Evolutionary conservation across 2,329 filamentous ascomycete genomes (phyloP).

Genomic region (Botrytis elliptica): DNA sequence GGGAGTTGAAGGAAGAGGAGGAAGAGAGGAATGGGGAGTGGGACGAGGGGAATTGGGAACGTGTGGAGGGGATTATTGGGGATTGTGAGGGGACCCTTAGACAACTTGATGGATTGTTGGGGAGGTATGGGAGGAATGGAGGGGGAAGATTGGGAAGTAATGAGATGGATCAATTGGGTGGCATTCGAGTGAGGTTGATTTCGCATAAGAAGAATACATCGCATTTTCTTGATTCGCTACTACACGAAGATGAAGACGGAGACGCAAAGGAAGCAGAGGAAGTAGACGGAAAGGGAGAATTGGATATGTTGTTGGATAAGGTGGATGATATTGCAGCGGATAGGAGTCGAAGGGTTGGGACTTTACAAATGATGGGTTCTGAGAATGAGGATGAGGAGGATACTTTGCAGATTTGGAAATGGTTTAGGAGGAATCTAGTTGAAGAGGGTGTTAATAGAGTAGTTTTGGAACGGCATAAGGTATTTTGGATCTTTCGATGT

Average conservation of each 20-base stretch:
- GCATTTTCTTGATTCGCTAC: constrained; percentile 57
- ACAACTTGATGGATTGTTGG: constrained; percentile 54
- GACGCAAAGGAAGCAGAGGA: constrained; percentile 27
- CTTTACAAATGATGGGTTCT: constrained; percentile 38
- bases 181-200: constrained; percentile 45
- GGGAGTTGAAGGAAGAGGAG: constrained; percentile 57
- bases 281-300: constrained; percentile 31
- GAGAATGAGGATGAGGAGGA: constrained; percentile 47
- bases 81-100: constrained; percentile 56
- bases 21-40: constrained; percentile 56
- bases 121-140: constrained; percentile 43
- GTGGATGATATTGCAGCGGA: constrained; percentile 56
- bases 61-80: constrained; percentile 52
- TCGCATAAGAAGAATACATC: constrained; percentile 54
- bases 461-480: constrained; percentile 57
- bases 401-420: constrained; percentile 56
- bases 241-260: constrained; percentile 44
- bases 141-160: constrained; percentile 34
- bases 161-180: constrained; percentile 38
- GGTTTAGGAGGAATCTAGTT: constrained; percentile 58
- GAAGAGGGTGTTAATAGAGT: constrained; percentile 57
- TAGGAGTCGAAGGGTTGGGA: constrained; percentile 46
- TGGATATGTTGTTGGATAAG: constrained; percentile 59
- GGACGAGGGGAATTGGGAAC: constrained; percentile 45
- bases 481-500: constrained; percentile 35